A percentile compares a stretch with the other conserved stretches of the same genome.
phyloP scores from a whole-genome alignment of 495 filamentous ascomycete species.

The Daldinia grandis region DNA sequence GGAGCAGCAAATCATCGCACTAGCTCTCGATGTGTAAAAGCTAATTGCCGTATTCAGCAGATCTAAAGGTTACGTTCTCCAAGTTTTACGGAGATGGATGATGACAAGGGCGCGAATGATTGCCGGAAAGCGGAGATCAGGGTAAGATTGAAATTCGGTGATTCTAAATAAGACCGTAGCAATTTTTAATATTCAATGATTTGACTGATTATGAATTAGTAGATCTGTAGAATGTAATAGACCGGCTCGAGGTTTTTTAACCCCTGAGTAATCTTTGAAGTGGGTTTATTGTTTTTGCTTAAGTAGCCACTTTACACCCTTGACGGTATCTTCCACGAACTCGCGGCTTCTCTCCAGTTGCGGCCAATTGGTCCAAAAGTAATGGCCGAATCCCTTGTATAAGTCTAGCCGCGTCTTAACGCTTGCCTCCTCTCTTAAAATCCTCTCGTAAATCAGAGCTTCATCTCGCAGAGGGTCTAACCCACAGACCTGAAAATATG shows the following conservation, averaged over 20 bases:
- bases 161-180: neutral
- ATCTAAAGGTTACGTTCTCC: conserved; percentile 7
- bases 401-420: conserved; percentile 49
- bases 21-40: neutral
- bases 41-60: conserved; percentile 12
- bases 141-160: neutral
- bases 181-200: neutral
- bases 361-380: conserved; percentile 51
- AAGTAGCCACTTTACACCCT: conserved; percentile 38
- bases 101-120: conserved; percentile 34
- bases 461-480: conserved; percentile 54
- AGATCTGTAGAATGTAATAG: neutral
- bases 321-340: conserved; percentile 38
- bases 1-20: conserved; percentile 18
- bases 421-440: conserved; percentile 48
- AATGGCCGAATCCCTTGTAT: conserved; percentile 57
- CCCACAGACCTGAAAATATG: conserved; percentile 53
- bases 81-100: conserved; percentile 7
- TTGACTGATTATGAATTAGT: too few species aligned
- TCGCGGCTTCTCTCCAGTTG: conserved; percentile 32
- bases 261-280: neutral
- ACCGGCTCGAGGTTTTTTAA: neutral
- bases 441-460: conserved; percentile 51
- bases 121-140: conserved; percentile 30
- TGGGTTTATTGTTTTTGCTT: conserved; percentile 26